A percentile compares a stretch with the other conserved stretches of the same genome.
Conservation (phyloP, 192 early-diverging fungal genomes). For the Haplosporangium gracile region DNA sequence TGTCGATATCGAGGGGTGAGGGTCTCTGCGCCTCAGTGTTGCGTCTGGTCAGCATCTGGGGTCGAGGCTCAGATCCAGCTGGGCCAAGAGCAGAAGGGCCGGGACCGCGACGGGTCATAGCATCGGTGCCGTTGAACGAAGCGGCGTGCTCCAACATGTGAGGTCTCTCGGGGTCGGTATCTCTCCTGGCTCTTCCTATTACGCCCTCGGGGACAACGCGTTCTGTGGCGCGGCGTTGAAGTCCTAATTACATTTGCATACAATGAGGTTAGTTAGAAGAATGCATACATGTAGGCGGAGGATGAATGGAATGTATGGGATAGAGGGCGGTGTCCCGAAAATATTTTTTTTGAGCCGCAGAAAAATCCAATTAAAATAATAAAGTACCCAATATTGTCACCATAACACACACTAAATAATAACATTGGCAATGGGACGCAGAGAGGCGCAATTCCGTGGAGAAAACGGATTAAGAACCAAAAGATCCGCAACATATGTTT, state of each 20-base stretch:
- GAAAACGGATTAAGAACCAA: background rate
- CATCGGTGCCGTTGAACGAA: slow-evolving; percentile 35
- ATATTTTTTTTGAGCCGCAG: background rate
- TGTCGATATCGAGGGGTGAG: slow-evolving; percentile 25
- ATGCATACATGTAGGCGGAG: background rate
- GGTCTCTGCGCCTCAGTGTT: slow-evolving; percentile 43
- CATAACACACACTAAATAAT: background rate
- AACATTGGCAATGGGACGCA: background rate
- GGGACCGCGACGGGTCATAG: slow-evolving; percentile 13
- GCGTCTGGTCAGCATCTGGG: slow-evolving; percentile 29
- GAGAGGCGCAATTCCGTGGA: background rate
- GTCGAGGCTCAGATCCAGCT: slow-evolving; percentile 39
- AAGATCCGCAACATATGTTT: slow-evolving; percentile 2
- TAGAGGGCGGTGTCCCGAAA: slow-evolving; percentile 1
- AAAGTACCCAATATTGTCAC: background rate
- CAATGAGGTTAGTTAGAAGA: background rate
- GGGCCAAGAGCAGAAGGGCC: slow-evolving; percentile 32
- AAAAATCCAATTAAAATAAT: background rate
- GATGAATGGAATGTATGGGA: background rate
- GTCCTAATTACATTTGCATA: slow-evolving; percentile 20
- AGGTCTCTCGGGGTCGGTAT: slow-evolving; percentile 29
- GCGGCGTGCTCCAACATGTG: slow-evolving; percentile 37
- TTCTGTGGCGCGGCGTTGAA: slow-evolving; percentile 51
- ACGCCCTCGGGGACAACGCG: slow-evolving; percentile 11
- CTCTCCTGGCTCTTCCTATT: slow-evolving; percentile 8